Evolutionary conservation across 208 protist species (phyloP), one percentile per base, ranked within the genome.

Genomic region (Acanthamoeba quina): DNA sequence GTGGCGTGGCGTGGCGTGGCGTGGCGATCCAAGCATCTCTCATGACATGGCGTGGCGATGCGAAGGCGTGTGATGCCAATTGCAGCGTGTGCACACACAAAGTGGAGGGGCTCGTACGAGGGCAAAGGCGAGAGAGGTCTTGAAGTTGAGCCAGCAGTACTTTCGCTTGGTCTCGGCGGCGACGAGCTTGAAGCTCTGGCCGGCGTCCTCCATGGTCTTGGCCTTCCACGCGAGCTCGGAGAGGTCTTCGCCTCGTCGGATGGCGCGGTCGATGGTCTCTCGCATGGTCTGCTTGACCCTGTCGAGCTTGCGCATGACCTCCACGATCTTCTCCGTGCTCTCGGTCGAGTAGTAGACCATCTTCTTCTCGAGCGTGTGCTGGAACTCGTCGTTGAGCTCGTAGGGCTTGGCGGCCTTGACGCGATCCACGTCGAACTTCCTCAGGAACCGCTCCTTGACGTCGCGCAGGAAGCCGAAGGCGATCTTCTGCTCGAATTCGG

Each of bases 141-240:
- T 88, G 78, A 88, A 88, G 78, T 88, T 88, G 78, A 88, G 78
- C 78, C 78, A 88, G 52, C 78, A 88, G 78, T 88, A 88, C 78
- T 88, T 88, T 15, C 78, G 78, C 78, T 88, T 88, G 78, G 78
- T 88, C 78, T 88, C 78, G 21, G 78, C 78, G n/a, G 78, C 78
- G 26, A 88, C 78, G 31, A 88, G 26, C 78, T 88, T 88, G 78
- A 88, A 88, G 49, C 78, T 88, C 78, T 58, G 44, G 49, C 78
- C 78, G 78, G 78, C 78, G 52, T 88, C 78, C 52, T 88, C 78
- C 78, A 88, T 88, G 78, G 78, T 88, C 78, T 88, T 88, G 78
- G 78, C 78, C 52, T 88, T 88, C 78, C 78, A 88, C 78, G 78
- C 78, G 29, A 88, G 78, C 31, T 88, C 78, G 78, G 78, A 88